Evolutionary conservation across 345 rosid genomes (phyloP), one percentile per base, ranked within the genome.

Genomic region (Citropsis articulata): DNA sequence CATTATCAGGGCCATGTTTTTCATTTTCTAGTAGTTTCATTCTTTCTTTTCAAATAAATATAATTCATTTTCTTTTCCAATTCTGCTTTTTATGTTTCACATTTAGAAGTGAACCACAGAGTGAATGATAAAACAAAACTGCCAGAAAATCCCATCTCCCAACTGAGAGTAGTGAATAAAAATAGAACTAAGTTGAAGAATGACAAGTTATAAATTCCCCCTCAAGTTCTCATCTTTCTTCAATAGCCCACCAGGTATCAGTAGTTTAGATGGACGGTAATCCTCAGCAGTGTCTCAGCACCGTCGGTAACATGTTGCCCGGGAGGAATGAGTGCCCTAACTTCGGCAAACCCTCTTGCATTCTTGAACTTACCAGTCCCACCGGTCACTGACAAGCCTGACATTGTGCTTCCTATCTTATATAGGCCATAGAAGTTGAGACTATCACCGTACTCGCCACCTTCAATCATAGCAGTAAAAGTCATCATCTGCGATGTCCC

Each of bases 401-500:
- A 89, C 70, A 84, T 80, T 2, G 87, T 1, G 76, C 87, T 80
- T 8, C 90, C 89, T 13, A 84, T 84, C 84, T 60, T 86, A 80
- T 80, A 87, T 48, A 82, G 65, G 2, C 90, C 92, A 59, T 81
- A 87, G 79, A 89, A 86, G 77, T 87, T 87, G 38, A 89, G 83
- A 82, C 80, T 80, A 50, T 89, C 90, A 36, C 90, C 89, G 10
- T 87, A 89, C 60, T 87, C 89, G 7, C 88, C 90, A 9, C 87
- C 90, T 81, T 87, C 92, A 14, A 89, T 61, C 84, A 79, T 71
- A 28, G 89, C 88, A 13, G 92, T 83, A 77, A 89, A 89, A 14
- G 88, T 79, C 88, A 87, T 87, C 92, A 86, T 89, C 79, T 89
- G 90, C 61, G 82, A 80, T 33, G 78, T 78, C 59, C 90, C 90